Evolutionary conservation across 768 basidiomycete species (phyloP), one percentile per base, ranked within the genome.

Genomic region (Exsudoporus frostii): DNA sequence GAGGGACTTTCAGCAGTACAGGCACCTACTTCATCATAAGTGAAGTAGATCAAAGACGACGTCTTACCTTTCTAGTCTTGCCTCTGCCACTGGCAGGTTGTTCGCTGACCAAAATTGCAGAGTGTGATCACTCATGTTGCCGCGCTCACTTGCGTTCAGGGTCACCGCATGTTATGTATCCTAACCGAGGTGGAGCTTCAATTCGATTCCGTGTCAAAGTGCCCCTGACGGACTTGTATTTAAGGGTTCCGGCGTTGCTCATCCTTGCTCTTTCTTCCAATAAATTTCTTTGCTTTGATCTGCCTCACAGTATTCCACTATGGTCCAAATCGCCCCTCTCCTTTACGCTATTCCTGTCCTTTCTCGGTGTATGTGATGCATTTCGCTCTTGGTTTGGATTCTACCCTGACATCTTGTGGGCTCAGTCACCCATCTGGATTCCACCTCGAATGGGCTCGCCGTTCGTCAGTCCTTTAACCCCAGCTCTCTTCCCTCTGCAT

Each of bases 241-340:
- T 45, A 54, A 63, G 22, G 41, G 17, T n/a, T n/a, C n/a, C 15
- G 43, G 25, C 7, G 7, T 19, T 19, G 19, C 8, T 15, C 24
- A 11, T 25, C 20, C 7, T 2, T 10, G n/a, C 13, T 32, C n/a
- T 7, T 25, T 24, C 10, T 14, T n/a, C 42, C 39, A 30, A 5
- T 7, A 13, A 4, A 7, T 6, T 43, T 19, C 17, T 38, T 40
- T 25, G 3, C 30, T 29, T 41, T 32, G 17, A 7, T 9, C 17
- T 14, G 4, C 30, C 6, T 30, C 8, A 3, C 33, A 34, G 33
- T 25, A 7, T 17, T 36, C 20, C 22, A 49, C 27, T 39, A 68
- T 66, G 66, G 65, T 68, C 45, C 57, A 56, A 55, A 57, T 60
- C 32, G 2, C 54, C 11, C 36, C 66, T 6, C 46, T 66, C 57